Conservation (phyloP, 2,329 filamentous ascomycete genomes). For the Pseudogymnoascus sp. region DNA sequence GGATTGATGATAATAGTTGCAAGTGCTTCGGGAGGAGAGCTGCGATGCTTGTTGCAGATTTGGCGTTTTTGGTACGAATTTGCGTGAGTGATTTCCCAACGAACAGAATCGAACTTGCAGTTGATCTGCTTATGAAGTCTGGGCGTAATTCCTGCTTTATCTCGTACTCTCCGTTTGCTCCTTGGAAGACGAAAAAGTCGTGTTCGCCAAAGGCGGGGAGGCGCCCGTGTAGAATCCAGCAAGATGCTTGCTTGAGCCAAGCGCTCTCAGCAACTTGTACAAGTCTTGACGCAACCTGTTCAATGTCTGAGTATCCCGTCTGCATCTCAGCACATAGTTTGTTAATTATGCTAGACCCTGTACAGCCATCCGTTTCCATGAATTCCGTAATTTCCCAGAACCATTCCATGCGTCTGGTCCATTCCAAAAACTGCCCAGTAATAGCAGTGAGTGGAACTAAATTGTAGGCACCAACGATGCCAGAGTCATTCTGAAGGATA, state of each 20-base stretch:
- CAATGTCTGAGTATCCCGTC: constrained; percentile 83
- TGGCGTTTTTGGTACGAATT: constrained; percentile 51
- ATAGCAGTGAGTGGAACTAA: constrained; percentile 86
- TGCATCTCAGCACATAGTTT: constrained; percentile 65
- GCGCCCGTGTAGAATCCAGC: constrained; percentile 84
- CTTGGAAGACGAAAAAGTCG: constrained; percentile 74
- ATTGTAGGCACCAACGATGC: constrained; percentile 79
- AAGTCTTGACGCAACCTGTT: constrained; percentile 63
- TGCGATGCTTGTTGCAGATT: constrained; percentile 21
- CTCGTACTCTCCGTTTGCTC: constrained; percentile 44
- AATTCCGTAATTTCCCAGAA: constrained; percentile 65
- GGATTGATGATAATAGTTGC: constrained; percentile 56
- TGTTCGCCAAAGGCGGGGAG: constrained; percentile 65
- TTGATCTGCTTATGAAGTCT: constrained; percentile 65
- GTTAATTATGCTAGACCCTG: constrained; percentile 69
- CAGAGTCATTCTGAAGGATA: constrained; percentile 68
- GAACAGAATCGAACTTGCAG: constrained; percentile 78
- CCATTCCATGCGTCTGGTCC: constrained; percentile 81
- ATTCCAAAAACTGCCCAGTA: constrained; percentile 76
- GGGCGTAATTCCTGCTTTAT: constrained; percentile 58
- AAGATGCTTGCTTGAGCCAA: constrained; percentile 84
- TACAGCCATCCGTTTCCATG: constrained; percentile 50
- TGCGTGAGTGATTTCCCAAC: constrained; percentile 85
- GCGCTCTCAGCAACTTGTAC: constrained; percentile 74
- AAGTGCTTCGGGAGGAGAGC: constrained; percentile 60